Evolutionary conservation across 2,329 filamentous ascomycete genomes (phyloP), one percentile per base, ranked within the genome.

Genomic region (Chrysosporium queenslandicum): DNA sequence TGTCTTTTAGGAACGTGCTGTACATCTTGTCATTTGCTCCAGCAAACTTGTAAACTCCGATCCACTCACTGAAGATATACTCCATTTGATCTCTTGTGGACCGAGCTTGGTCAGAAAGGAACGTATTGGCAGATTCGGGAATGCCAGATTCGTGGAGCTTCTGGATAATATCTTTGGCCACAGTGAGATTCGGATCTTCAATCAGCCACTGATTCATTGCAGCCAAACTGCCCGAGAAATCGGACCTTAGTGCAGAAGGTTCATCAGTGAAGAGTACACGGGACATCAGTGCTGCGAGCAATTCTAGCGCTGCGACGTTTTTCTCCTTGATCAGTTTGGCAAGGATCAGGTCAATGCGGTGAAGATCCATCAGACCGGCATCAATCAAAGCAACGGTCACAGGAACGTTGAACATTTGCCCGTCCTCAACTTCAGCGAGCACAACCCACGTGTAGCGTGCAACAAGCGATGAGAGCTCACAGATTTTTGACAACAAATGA

Each of bases 41-140:
- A n/a, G 82, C 78, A 60, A 88, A 87, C 67, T 85, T 85, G 71
- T 78, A 85, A 6, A 96, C 78, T 55, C 85, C 82, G 25, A 91
- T 80, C 92, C 92, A 98, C 71, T 98, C 92, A 40, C 91, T 89
- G 63, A 98, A 96, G 18, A 96, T 78, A 64, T 98, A 97, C 60
- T 94, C 88, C 70, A 94, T 81, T 66, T 96, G 88, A 56, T 94
- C 87, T 56, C 83, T 81, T 59, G 83, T 83, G 29, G 79, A 75
- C 36, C 72, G 67, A 14, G 74, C 69, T 46, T 80, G 77, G 53
- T 83, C 79, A 20, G 77, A 80, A 27, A 75, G 70, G 49, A 76
- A 68, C 51, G 76, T 67, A 58, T 76, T 74, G 47, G 73, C 65
- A 71, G 78, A 70, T 73, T 87, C 66, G 4, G 72, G 72, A 37